These are phyloP conservation scores for Penicillium samsonianum DNA, from an alignment of 495 filamentous ascomycete species.

Conservation along the genomic window DNA sequence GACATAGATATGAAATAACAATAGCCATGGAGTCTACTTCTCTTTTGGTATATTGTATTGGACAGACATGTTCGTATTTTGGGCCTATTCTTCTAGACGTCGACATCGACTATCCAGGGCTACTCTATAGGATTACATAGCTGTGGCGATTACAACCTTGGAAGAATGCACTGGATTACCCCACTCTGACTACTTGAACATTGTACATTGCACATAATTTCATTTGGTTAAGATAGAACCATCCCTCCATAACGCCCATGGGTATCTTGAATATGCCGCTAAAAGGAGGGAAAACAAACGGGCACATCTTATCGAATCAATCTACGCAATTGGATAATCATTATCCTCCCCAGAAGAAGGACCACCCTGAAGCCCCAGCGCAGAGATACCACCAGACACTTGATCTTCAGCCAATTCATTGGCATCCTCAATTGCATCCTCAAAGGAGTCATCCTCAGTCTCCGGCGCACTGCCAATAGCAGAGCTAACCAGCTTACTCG, in stretches of 20 bases:
- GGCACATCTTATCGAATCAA: slow-evolving; percentile 1
- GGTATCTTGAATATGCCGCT: slow-evolving; percentile 12
- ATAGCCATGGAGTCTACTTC: not conserved
- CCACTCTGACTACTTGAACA: not conserved
- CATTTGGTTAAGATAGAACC: not conserved
- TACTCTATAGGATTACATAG: not conserved
- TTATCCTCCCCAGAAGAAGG: not conserved
- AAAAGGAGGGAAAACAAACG: slow-evolving; percentile 4
- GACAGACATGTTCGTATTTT: not conserved
- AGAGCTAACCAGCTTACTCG: slow-evolving; percentile 30
- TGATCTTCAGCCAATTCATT: not conserved
- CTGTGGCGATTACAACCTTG: not conserved
- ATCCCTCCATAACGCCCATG: slow-evolving; percentile 6
- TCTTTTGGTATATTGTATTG: not conserved
- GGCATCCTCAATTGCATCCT: slow-evolving; percentile 2
- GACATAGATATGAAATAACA: slow-evolving; percentile 1
- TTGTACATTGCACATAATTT: not conserved
- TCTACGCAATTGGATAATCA: not conserved
- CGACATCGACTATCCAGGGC: not conserved
- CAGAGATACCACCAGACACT: not conserved
- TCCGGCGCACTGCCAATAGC: slow-evolving; percentile 25
- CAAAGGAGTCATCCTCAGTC: not conserved
- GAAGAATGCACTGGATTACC: not conserved
- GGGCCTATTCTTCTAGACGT: not conserved
- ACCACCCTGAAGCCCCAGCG: not conserved